Evolutionary conservation across 768 basidiomycete genomes (phyloP), one percentile per base, ranked within the genome.

Genomic region (Udeniomyces megalosporus): DNA sequence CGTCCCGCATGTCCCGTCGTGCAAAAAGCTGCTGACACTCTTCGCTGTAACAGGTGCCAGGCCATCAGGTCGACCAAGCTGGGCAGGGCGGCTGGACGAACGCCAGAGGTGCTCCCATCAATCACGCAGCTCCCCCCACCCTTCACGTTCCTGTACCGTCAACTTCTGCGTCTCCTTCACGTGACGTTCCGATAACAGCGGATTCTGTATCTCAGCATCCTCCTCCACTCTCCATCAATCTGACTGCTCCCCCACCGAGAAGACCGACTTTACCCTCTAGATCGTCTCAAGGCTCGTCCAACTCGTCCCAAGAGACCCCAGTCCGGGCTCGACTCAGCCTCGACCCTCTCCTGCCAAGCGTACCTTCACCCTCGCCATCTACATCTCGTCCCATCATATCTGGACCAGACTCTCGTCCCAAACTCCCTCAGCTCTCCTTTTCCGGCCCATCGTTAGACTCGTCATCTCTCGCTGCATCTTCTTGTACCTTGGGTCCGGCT

Each of bases 51-150:
- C 35, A 54, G 60, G 63, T 61, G 67, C 71, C 72, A 26, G 72
- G 72, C 8, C 66, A 65, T 20, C 67, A 71, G 38, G 69, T 71
- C 12, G 72, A 73, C 57, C 70, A 71, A 58, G 60, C 66, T 22
- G 66, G 66, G 35, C 65, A 70, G 61, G 68, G 65, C 12, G 70
- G 70, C 2, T 71, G 70, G 70, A 69, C 68, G 6, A 62, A 67
- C 31, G 68, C 68, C 11, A 44, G 66, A 29, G 55, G 60, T 3
- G 5, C 20, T 20, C 44, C 61, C 17, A 47, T 63, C 28, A 3
- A 11, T 38, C n/a, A 38, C 31, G 20, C 53, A 12, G 44, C 58
- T 28, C 48, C 24, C 11, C 47, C 49, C 1, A n/a, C 58, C 59
- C 65, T 15, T 47, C 66, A 22, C 66, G 66, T 54, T 45, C 65